A percentile compares a stretch with the other conserved stretches of the same genome.
These are phyloP conservation scores for Fusarium tuaranense DNA, from an alignment of 2,329 filamentous ascomycete genomes.

Conservation along the genomic window DNA sequence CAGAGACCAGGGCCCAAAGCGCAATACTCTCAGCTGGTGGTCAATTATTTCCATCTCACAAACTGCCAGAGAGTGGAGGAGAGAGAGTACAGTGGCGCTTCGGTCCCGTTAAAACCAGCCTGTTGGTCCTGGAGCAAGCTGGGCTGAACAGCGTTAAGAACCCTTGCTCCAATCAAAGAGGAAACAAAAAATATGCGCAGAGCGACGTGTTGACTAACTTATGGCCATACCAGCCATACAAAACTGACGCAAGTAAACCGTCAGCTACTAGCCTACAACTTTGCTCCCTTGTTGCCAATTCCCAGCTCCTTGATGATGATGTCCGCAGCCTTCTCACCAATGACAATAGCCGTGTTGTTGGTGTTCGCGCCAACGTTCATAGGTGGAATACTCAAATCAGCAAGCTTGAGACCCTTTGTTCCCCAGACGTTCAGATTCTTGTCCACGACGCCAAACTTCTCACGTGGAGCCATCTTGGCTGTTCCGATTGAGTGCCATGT, in stretches of 20 bases:
- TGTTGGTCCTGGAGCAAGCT: not conserved
- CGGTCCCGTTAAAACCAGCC: not conserved
- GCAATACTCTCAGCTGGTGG: not conserved
- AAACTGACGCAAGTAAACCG: not conserved
- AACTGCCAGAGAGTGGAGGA: not conserved
- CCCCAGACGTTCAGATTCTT: slow-evolving; percentile 57
- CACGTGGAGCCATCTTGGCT: slow-evolving; percentile 57
- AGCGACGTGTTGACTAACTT: not conserved
- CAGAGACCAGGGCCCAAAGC: not conserved
- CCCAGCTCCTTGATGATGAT: slow-evolving; percentile 54
- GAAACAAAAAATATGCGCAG: not conserved
- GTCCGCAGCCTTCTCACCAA: slow-evolving; percentile 61
- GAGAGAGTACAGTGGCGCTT: not conserved
- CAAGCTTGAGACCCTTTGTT: slow-evolving; percentile 55
- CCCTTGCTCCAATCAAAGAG: not conserved
- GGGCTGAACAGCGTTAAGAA: not conserved
- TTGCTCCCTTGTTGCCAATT: not conserved
- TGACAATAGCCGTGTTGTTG: slow-evolving; percentile 59
- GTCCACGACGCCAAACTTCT: slow-evolving; percentile 54
- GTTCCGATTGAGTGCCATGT: slow-evolving; percentile 62
- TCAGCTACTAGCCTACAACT: not conserved
- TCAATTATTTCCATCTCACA: not conserved
- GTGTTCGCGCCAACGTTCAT: slow-evolving; percentile 61
- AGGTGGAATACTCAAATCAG: slow-evolving; percentile 52
- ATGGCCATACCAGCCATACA: not conserved